phyloP scores from a whole-genome alignment of 2,329 filamentous ascomycete species.

The Bipolaris victoriae region DNA sequence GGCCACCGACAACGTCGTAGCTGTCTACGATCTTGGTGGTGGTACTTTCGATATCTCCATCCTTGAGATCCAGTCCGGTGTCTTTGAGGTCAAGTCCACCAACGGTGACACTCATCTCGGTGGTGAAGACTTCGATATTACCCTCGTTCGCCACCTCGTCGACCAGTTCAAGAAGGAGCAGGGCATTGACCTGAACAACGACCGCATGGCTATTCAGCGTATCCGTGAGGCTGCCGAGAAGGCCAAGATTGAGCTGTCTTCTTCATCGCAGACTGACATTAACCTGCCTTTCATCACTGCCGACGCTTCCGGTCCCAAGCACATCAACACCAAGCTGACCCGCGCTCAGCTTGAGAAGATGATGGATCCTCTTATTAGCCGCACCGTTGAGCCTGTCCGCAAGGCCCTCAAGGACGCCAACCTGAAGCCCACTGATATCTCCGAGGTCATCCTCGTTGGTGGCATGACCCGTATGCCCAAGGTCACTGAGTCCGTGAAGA shows the following conservation, averaged over 20 bases:
- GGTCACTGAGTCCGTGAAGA: conserved; percentile 94
- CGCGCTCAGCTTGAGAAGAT: conserved; percentile 92
- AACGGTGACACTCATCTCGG: conserved; percentile 98
- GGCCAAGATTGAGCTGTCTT: conserved; percentile 98
- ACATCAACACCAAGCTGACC: conserved; percentile 96
- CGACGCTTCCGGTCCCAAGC: conserved; percentile 92
- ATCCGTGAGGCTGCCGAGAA: conserved; percentile 99
- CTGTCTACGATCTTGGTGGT: conserved; percentile 97
- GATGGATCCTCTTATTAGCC: conserved; percentile 85
- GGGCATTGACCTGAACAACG: conserved; percentile 83
- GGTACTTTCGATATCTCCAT: conserved; percentile 99
- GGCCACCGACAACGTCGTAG: conserved; percentile 85
- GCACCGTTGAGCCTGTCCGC: conserved; percentile 89
- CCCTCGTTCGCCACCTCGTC: conserved; percentile 90
- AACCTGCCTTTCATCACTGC: conserved; percentile 99
- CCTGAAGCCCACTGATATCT: conserved; percentile 89
- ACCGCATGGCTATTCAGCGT: conserved; percentile 99
- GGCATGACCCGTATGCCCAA: conserved; percentile 99
- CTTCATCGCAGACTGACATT: conserved; percentile 93
- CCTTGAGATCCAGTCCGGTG: conserved; percentile 95
- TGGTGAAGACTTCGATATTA: conserved; percentile 98
- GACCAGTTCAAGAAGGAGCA: conserved; percentile 97
- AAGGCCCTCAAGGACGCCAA: conserved; percentile 97
- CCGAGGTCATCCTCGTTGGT: conserved; percentile 97
- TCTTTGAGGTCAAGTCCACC: conserved; percentile 99